Conservation (phyloP, 2,329 filamentous ascomycete species). For the Trichophyton equinum region DNA sequence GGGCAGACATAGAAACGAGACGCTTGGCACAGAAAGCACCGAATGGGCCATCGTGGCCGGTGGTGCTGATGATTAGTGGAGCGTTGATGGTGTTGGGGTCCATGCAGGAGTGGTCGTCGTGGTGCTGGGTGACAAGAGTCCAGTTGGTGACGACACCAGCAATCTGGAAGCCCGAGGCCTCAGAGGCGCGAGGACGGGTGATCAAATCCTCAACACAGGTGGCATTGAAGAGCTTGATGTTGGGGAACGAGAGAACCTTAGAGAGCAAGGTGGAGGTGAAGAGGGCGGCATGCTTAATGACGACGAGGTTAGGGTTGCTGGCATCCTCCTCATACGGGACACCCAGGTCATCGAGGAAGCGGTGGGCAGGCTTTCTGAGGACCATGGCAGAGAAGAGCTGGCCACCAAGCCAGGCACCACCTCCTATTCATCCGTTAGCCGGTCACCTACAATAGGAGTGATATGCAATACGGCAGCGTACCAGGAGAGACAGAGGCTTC, state of each 20-base stretch:
- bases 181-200: constrained; percentile 51
- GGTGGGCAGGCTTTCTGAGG: constrained; percentile 83
- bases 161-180: constrained; percentile 49
- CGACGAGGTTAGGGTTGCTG: constrained; percentile 73
- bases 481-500: constrained; percentile 74
- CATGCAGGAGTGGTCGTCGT: constrained; percentile 89
- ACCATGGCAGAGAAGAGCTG: constrained; percentile 94
- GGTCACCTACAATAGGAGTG: neutral
- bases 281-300: constrained; percentile 85
- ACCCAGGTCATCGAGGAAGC: constrained; percentile 67
- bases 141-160: constrained; percentile 92
- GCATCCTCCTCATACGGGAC: constrained; percentile 82
- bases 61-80: constrained; percentile 75
- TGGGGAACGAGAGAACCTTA: constrained; percentile 71
- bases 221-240: constrained; percentile 94
- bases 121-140: constrained; percentile 79
- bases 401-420: constrained; percentile 83
- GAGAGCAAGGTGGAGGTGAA: constrained; percentile 82
- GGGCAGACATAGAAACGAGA: constrained; percentile 72
- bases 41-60: constrained; percentile 81
- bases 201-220: constrained; percentile 87
- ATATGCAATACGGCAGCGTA: constrained; percentile 14
- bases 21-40: constrained; percentile 86
- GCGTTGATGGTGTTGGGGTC: constrained; percentile 96
- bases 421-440: constrained; percentile 39